Conservation (phyloP, 1,284 basidiomycete species). For the Cryptococcus amylolentus region DNA sequence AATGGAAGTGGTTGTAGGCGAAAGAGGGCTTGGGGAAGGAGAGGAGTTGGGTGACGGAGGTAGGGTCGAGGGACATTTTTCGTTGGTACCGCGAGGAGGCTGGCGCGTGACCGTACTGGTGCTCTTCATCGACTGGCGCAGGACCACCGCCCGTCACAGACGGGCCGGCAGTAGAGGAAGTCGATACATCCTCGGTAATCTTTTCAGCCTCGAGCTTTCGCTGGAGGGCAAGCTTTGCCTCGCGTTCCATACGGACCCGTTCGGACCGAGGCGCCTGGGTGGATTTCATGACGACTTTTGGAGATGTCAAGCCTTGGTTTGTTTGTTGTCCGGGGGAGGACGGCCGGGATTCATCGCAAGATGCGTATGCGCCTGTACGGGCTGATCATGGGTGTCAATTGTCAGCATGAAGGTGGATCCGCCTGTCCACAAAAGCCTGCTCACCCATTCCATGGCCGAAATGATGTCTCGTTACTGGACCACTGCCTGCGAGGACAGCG, state of each 20-base stretch:
- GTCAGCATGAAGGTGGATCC: background rate
- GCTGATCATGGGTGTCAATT: background rate
- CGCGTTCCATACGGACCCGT: constrained; percentile 27
- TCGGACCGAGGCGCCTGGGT: constrained; percentile 45
- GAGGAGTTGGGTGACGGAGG: constrained; percentile 37
- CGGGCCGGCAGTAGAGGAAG: background rate
- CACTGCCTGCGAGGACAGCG: constrained; percentile 46
- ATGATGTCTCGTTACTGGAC: constrained; percentile 46
- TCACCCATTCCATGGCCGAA: constrained; percentile 43
- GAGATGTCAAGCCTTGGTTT: constrained; percentile 2
- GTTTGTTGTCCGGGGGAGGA: constrained; percentile 19
- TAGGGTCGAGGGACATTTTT: constrained; percentile 46
- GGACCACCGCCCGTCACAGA: background rate
- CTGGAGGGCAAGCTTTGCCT: constrained; percentile 9
- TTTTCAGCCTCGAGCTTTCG: background rate
- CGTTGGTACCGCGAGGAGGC: constrained; percentile 21
- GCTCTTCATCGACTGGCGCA: background rate
- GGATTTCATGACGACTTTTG: constrained; percentile 30
- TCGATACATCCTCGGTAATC: background rate
- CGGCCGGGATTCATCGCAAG: constrained; percentile 43
- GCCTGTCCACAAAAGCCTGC: constrained; percentile 1
- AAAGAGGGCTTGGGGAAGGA: constrained; percentile 34
- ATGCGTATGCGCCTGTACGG: constrained; percentile 39
- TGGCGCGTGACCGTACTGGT: constrained; percentile 1
- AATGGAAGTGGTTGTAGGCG: constrained; percentile 20